phyloP scores from a whole-genome alignment of 2,329 filamentous ascomycete species.

The Cladophialophora exuberans region DNA sequence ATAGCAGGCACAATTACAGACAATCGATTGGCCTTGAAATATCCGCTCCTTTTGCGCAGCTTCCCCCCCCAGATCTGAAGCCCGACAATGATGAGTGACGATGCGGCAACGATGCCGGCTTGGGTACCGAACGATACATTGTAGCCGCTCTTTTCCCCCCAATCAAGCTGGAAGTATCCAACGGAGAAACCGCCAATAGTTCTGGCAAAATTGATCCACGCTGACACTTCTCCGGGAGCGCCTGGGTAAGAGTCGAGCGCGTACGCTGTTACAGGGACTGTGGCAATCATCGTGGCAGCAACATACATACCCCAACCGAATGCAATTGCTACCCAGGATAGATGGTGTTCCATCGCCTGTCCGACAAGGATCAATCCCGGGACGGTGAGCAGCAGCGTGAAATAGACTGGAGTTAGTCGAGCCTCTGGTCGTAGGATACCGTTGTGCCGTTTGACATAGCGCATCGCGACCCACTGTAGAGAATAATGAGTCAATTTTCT shows the following conservation, averaged over 20 bases:
- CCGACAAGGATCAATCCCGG: slow-evolving; percentile 33
- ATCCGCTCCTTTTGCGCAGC: slow-evolving; percentile 40
- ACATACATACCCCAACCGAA: slow-evolving; percentile 9
- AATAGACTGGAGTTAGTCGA: slow-evolving; percentile 52
- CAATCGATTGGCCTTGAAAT: too few relatives aligned
- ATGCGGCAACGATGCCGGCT: slow-evolving; percentile 43
- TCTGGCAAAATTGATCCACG: slow-evolving; percentile 55
- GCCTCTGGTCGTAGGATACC: slow-evolving; percentile 60
- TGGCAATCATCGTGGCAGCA: slow-evolving; percentile 18
- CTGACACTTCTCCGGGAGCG: slow-evolving; percentile 56
- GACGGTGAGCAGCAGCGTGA: slow-evolving; percentile 48
- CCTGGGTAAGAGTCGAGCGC: slow-evolving; percentile 59
- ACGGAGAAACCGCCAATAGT: slow-evolving; percentile 52
- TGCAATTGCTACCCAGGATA: not conserved
- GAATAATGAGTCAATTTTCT: too few relatives aligned
- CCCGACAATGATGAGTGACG: slow-evolving; percentile 46
- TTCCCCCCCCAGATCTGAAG: slow-evolving; percentile 43
- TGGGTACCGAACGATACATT: slow-evolving; percentile 52
- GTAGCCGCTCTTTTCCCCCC: slow-evolving; percentile 49
- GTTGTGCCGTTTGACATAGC: slow-evolving; percentile 50
- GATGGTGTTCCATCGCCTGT: slow-evolving; percentile 26
- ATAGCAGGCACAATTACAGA: too few relatives aligned
- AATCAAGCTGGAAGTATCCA: slow-evolving; percentile 55
- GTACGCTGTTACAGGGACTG: slow-evolving; percentile 55
- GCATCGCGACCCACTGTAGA: slow-evolving; percentile 35